These are phyloP conservation scores for Hippophae tibetana DNA, from an alignment of 306 rosid species.

Conservation along the genomic window DNA sequence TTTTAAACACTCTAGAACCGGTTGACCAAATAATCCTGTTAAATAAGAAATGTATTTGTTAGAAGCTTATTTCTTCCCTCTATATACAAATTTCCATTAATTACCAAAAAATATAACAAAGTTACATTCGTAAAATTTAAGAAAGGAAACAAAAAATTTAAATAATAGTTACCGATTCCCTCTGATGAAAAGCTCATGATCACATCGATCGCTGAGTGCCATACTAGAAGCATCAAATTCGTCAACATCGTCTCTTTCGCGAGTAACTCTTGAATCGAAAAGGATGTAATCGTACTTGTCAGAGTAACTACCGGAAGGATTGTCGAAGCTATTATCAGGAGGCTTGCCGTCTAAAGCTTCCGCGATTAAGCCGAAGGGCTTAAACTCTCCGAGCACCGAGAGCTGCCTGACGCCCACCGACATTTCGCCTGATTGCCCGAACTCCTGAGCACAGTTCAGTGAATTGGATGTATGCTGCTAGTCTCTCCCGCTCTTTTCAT, in stretches of 20 bases:
- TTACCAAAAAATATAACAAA: constrained; percentile 3
- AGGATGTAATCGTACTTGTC: constrained; percentile 77
- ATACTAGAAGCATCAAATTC: constrained; percentile 36
- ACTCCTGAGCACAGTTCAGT: too few species aligned
- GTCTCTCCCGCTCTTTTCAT: too few species aligned
- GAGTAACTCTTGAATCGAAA: constrained; percentile 62
- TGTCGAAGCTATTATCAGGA: constrained; percentile 18
- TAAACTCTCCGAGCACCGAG: constrained; percentile 84
- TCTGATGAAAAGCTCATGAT: constrained; percentile 79
- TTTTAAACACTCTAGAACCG: constrained; percentile 76
- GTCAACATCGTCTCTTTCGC: constrained; percentile 53
- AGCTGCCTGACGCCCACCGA: constrained; percentile 56
- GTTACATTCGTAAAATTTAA: too few species aligned
- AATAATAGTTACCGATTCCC: constrained; percentile 53
- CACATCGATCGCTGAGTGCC: constrained; percentile 47
- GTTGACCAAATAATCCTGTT: constrained; percentile 85
- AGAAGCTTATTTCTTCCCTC: background rate
- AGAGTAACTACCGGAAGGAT: constrained; percentile 34
- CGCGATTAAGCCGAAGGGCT: constrained; percentile 87
- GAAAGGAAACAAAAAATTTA: constrained; percentile 6
- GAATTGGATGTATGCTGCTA: too few species aligned
- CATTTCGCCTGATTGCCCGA: constrained; percentile 19
- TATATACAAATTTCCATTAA: background rate
- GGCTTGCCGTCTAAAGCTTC: constrained; percentile 88
- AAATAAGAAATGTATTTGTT: background rate